Evolutionary conservation across 352 stramenopile genomes (phyloP).

Genomic region (Phytopythium chamaehyphon): DNA sequence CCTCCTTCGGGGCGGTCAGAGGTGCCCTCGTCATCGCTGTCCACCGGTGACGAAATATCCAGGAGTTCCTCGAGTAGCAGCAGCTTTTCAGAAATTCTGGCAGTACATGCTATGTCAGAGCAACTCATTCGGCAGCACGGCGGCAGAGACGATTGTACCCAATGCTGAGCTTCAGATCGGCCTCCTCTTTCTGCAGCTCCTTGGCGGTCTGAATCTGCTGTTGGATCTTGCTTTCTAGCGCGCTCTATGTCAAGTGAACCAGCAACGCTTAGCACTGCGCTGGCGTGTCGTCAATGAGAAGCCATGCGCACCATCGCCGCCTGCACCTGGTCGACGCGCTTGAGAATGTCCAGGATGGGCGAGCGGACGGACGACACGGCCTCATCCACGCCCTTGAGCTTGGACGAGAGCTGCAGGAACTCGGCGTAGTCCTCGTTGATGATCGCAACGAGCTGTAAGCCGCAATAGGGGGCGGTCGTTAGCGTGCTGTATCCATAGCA

Average conservation of each 20-base stretch:
- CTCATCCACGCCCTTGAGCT: slow-evolving; percentile 84
- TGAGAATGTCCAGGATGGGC: slow-evolving; percentile 69
- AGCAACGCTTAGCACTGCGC: not conserved
- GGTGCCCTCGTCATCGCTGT: slow-evolving; percentile 20
- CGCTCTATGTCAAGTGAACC: slow-evolving; percentile 18
- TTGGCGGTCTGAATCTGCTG: slow-evolving; percentile 35
- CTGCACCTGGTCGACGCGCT: slow-evolving; percentile 74
- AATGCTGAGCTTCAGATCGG: slow-evolving; percentile 60
- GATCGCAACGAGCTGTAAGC: slow-evolving; percentile 66
- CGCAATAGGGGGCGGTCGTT: not conserved
- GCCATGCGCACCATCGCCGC: slow-evolving; percentile 36
- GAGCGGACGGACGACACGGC: slow-evolving; percentile 73
- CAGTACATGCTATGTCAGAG: not conserved
- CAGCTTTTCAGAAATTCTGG: slow-evolving; percentile 71
- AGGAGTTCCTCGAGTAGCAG: slow-evolving; percentile 72
- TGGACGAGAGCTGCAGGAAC: slow-evolving; percentile 87
- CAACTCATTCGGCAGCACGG: not conserved
- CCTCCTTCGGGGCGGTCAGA: not conserved
- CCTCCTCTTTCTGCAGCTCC: slow-evolving; percentile 41
- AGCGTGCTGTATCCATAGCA: too few species aligned
- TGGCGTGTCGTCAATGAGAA: not conserved
- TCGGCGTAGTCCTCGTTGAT: slow-evolving; percentile 89
- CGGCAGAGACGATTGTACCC: slow-evolving; percentile 6
- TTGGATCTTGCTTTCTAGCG: slow-evolving; percentile 55
- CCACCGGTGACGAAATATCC: slow-evolving; percentile 42